phyloP scores from a whole-genome alignment of 2,329 filamentous ascomycete species.

The Paraphoma chrysanthemicola region DNA sequence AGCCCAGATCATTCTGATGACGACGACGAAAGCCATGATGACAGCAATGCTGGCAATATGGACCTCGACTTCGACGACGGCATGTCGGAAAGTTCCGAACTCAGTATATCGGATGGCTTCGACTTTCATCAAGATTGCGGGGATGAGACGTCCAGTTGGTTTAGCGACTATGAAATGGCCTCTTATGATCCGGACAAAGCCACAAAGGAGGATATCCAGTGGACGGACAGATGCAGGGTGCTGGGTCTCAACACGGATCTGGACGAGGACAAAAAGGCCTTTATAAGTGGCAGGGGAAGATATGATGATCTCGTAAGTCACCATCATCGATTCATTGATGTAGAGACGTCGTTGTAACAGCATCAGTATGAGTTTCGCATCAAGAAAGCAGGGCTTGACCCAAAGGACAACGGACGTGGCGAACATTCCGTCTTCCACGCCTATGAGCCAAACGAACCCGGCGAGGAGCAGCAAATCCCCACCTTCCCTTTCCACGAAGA shows the following conservation, averaged over 20 bases:
- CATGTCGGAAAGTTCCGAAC: constrained; percentile 10
- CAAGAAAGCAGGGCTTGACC: constrained; percentile 11
- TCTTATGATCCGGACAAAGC: constrained; percentile 22
- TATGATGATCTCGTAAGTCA: constrained; percentile 14
- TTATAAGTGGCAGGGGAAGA: constrained; percentile 17
- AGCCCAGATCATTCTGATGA: neutral
- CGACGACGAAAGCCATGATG: neutral
- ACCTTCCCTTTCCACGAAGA: constrained; percentile 27
- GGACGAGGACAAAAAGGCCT: constrained; percentile 12
- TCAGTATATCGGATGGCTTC: neutral
- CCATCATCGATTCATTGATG: neutral
- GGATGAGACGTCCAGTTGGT: neutral
- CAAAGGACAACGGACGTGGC: constrained; percentile 7
- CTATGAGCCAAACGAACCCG: neutral
- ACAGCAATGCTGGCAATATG: neutral
- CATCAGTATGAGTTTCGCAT: constrained; percentile 1
- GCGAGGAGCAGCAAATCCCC: neutral
- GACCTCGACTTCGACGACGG: neutral
- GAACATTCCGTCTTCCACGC: constrained; percentile 8
- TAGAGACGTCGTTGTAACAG: neutral
- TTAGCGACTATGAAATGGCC: constrained; percentile 9
- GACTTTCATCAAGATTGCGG: neutral
- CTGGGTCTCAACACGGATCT: constrained; percentile 21
- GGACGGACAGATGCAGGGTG: constrained; percentile 15
- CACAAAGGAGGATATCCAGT: constrained; percentile 11